Evolutionary conservation across 148 eudicot genomes (phyloP).

Genomic region (Simmondsia chinensis): DNA sequence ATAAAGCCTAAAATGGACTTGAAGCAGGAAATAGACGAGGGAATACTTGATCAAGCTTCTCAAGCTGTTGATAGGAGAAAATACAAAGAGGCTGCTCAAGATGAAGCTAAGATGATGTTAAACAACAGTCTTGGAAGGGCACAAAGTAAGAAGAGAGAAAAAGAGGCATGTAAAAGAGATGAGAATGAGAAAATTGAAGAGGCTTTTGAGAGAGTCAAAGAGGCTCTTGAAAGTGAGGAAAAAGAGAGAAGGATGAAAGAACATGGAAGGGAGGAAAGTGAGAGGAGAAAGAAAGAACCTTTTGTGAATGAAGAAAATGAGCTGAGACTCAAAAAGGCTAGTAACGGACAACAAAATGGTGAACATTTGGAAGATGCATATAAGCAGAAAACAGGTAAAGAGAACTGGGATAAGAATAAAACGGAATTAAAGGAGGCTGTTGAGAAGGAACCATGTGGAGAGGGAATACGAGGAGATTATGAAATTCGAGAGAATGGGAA

Average conservation of each 20-base stretch:
- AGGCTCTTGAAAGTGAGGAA: conserved; percentile 13
- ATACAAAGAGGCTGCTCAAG: conserved; percentile 12
- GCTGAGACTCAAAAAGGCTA: conserved; percentile 11
- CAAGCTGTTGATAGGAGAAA: too few species aligned
- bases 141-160: too few species aligned
- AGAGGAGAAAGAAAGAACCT: conserved; percentile 16
- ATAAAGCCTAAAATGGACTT: conserved; percentile 14
- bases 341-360: conserved; percentile 17
- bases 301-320: conserved; percentile 14
- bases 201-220: conserved; percentile 10
- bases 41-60: conserved; percentile 6
- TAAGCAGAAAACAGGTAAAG: conserved; percentile 8
- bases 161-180: conserved; percentile 7
- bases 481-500: conserved; percentile 11
- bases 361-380: conserved; percentile 18
- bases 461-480: conserved; percentile 5
- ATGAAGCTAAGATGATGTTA: too few species aligned
- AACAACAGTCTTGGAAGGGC: too few species aligned
- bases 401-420: conserved; percentile 6
- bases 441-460: conserved; percentile 4
- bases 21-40: conserved; percentile 17
- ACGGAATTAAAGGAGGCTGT: conserved; percentile 8
- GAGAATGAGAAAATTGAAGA: conserved; percentile 12
- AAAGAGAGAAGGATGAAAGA: conserved; percentile 12
- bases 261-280: conserved; percentile 12